Evolutionary conservation across 176 grass and related monocot genomes (phyloP), one percentile per base, ranked within the genome.

Genomic region (Saccharum spontaneum): DNA sequence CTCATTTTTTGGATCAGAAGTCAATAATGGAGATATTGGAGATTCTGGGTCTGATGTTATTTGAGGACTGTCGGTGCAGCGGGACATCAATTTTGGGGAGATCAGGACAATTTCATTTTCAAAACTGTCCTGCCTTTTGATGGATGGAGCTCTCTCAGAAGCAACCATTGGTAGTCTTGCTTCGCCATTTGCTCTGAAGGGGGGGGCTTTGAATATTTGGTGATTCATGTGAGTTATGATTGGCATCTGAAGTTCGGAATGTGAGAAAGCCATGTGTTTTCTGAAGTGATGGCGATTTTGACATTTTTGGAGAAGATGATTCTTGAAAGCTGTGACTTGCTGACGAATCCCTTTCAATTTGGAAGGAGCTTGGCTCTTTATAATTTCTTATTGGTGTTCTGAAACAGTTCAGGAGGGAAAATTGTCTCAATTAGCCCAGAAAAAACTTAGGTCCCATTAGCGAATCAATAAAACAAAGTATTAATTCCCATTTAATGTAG

Each of bases 1-100:
- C 86, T 99, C 97, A 90, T 96, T 99, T 83, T 95, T 89, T 20
- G 97, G 97, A 87, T 99, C 97, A 87, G 97, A 96, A 81, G 82
- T 99, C 79, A 99, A 75, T 9, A 99, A 82, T 41, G 97, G 93
- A 77, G 97, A 96, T 86, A 99, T 96, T 65, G 97, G 97, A 75
- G 97, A 99, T 88, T 99, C 97, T 76, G 97, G 93, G 16, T 99
- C 91, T 66, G 91, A 99, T 38, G 71, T 85, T 85, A 83, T 94
- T 94, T 64, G 97, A 96, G 84, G 87, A 89, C 67, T 92, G 85
- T 30, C 90, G 82, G 13, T 95, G 85, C 43, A 96, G 34, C 60
- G 91, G 85, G 38, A 90, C 88, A 83, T 99, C 97, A 30, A 99
- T 96, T 96, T 99, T 96, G 88, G 97, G 97, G 84, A 99, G 91